Evolutionary conservation across 1,139 yeast genomes (phyloP).

Genomic region (Yamadazyma songkhlaensis): DNA sequence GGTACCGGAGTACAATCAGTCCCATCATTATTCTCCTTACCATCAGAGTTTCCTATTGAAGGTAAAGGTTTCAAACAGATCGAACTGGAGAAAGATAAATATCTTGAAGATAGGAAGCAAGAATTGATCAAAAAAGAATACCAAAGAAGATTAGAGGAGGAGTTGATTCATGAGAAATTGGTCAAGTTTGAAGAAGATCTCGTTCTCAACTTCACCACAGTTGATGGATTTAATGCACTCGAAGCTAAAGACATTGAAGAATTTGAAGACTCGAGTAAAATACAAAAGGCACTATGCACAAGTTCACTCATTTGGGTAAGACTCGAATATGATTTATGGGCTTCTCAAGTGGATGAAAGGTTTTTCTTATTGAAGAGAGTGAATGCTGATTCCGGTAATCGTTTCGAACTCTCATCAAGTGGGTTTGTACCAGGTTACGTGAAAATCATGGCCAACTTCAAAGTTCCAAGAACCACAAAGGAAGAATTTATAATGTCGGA

Average conservation of each 20-base stretch:
- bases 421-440: neutral
- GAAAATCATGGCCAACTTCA: conserved; percentile 1
- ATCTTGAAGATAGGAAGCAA: conserved; percentile 15
- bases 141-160: conserved; percentile 16
- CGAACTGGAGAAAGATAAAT: conserved; percentile 21
- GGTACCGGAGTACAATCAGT: conserved; percentile 58
- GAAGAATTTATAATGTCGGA: conserved; percentile 12
- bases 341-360: conserved; percentile 16
- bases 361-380: conserved; percentile 19
- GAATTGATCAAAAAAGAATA: conserved; percentile 16
- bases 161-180: conserved; percentile 13
- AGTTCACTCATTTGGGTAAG: conserved; percentile 26
- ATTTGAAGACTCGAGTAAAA: conserved; percentile 11
- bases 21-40: conserved; percentile 53
- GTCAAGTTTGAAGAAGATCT: conserved; percentile 14
- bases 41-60: conserved; percentile 28
- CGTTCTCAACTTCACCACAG: conserved; percentile 22
- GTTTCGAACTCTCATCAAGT: conserved; percentile 16
- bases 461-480: conserved; percentile 11
- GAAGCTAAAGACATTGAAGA: conserved; percentile 14
- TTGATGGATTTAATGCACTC: conserved; percentile 32
- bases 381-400: conserved; percentile 1
- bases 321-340: conserved; percentile 34
- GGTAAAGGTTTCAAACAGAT: conserved; percentile 30
- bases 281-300: conserved; percentile 15